Evolutionary conservation across 257 asterid species (phyloP).

Genomic region (Ilex aquifolium): DNA sequence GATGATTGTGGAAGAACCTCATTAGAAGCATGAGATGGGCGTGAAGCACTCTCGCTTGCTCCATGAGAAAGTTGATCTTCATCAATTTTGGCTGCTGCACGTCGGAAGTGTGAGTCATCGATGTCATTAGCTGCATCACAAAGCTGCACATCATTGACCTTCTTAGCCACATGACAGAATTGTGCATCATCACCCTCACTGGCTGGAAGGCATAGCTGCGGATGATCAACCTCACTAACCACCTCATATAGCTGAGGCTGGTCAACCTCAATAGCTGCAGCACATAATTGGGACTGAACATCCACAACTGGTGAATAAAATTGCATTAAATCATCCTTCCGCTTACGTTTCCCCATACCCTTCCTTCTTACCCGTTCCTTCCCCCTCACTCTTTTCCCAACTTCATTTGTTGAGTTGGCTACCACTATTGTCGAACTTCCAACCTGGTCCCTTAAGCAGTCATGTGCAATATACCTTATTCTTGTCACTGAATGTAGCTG

Average conservation of each 20-base stretch:
- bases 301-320: conserved; percentile 28
- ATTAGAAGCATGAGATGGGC: conserved; percentile 29
- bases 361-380: conserved; percentile 88
- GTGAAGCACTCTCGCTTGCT: conserved; percentile 28
- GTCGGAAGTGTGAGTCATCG: conserved; percentile 31
- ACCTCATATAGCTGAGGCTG: conserved; percentile 34
- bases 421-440: conserved; percentile 31
- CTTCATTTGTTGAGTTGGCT: conserved; percentile 44
- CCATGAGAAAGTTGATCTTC: conserved; percentile 46
- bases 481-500: conserved; percentile 66
- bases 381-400: conserved; percentile 54
- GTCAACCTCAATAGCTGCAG: conserved; percentile 25
- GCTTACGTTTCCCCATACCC: conserved; percentile 59
- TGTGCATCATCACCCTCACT: conserved; percentile 19
- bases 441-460: conserved; percentile 66
- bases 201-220: conserved; percentile 25
- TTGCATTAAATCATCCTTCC: conserved; percentile 61
- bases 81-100: conserved; percentile 36
- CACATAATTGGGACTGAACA: conserved; percentile 32
- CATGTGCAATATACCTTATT: conserved; percentile 64
- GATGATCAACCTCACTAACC: conserved; percentile 30
- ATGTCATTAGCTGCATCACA: conserved; percentile 25
- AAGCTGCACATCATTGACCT: conserved; percentile 32
- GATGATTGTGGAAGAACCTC: conserved; percentile 40
- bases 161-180: conserved; percentile 15